Base-by-base conservation (phyloP, 176 grass and related monocot species). In the Zoysia japonica region DNA sequence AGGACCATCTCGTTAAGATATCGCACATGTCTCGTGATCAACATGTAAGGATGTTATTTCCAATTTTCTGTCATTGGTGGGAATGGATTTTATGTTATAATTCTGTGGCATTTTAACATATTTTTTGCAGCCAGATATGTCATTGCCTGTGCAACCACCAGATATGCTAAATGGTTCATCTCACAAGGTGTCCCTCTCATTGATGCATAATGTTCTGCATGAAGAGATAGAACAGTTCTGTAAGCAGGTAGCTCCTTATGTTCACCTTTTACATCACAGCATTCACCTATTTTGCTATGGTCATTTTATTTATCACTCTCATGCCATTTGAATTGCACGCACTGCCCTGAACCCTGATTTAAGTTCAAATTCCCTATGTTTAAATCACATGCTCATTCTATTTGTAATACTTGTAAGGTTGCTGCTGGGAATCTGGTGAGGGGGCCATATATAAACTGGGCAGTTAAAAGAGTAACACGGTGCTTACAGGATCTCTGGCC, bases 401-500 rank as follows among this genome's bases (percentile, higher is more conserved):
- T 62, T 79, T 37, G 19, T 92, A 43, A 79, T 74, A 65, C 35
- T 53, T 85, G 38, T 57, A 80, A 98, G 95, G 92, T 98, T 85
- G 83, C 84, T 90, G 90, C 95, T 66, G 87, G 81, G 50, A 91
- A 94, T 85, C 70, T 98, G 83, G 84, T 82, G 48, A 92, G 90
- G 80, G 92, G 94, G 73, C 88, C 92, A 11, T 91, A 94, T 78
- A 81, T 92, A 84, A 94, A 86, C 59, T 98, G 95, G 95, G 95
- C 95, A 83, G 83, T 98, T 76, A 98, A 94, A 82, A 92, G 92
- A 70, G 95, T 98, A 60, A 89, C 95, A 46, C 84, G 91, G 38
- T 98, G 87, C 82, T 82, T 98, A 51, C 95, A 98, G 61, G 95
- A 82, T 61, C 90, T 98, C 71, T 98, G 95, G 95, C 95, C 95